These are phyloP conservation scores for Glycine soja DNA, from an alignment of 306 rosid genomes.

Conservation along the genomic window DNA sequence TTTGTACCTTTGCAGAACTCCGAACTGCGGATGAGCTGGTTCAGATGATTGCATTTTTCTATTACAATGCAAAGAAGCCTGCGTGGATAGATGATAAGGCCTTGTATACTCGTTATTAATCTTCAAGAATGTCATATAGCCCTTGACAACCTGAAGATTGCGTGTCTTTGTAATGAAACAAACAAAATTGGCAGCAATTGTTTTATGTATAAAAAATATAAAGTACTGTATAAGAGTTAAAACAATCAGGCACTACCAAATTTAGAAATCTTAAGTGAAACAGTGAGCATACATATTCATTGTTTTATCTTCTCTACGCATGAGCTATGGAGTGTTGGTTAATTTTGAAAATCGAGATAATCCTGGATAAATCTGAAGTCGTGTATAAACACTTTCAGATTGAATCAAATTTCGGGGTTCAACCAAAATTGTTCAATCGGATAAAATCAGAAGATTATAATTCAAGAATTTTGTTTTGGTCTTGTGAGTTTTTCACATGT, in stretches of 20 bases:
- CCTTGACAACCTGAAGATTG: slow-evolving; percentile 18
- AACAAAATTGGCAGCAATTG: neutral
- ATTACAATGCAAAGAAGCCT: slow-evolving; percentile 91
- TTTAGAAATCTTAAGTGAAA: neutral
- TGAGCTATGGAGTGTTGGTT: no score
- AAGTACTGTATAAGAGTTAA: neutral
- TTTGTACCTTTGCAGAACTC: slow-evolving; percentile 57
- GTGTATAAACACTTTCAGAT: no score
- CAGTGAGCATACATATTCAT: neutral
- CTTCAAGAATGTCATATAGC: neutral
- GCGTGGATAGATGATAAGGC: slow-evolving; percentile 76
- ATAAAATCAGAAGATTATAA: no score
- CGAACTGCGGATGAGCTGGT: slow-evolving; percentile 81
- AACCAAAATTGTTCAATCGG: no score
- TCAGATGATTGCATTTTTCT: slow-evolving; percentile 91
- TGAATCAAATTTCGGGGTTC: no score
- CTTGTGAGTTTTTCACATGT: no score
- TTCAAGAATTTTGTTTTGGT: no score
- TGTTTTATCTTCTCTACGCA: neutral
- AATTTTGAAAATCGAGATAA: no score
- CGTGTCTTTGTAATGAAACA: slow-evolving; percentile 10
- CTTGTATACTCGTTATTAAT: slow-evolving; percentile 49
- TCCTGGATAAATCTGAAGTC: no score
- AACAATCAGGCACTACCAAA: slow-evolving; percentile 1
- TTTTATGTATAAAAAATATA: neutral